Conservation (phyloP, 1,284 basidiomycete species). For the Ganoderma sinense region DNA sequence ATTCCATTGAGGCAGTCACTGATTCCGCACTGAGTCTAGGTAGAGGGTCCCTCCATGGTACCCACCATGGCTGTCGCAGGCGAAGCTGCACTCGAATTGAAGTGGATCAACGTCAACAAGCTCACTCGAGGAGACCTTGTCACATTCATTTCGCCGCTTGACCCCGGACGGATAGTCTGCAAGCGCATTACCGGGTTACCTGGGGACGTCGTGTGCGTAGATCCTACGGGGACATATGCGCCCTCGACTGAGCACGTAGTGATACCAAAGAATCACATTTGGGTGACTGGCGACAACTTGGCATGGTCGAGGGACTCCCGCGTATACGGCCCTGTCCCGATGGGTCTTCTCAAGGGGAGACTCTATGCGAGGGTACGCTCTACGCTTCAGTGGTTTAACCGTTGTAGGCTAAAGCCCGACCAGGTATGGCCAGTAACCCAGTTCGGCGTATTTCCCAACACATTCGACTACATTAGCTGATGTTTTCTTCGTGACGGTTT, state of each 20-base stretch:
- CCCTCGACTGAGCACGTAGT: conserved; percentile 74
- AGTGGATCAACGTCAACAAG: conserved; percentile 60
- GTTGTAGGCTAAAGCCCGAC: not conserved
- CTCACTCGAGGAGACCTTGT: conserved; percentile 85
- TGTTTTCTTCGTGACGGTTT: not conserved
- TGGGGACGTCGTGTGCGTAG: conserved; percentile 90
- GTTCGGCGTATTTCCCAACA: conserved; percentile 48
- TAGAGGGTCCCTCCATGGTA: conserved; percentile 85
- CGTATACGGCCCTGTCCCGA: conserved; percentile 90
- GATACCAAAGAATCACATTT: conserved; percentile 87
- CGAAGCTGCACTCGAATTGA: conserved; percentile 71
- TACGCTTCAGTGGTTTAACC: not conserved
- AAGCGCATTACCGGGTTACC: conserved; percentile 93
- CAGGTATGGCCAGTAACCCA: conserved; percentile 63
- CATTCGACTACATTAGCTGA: conserved; percentile 54
- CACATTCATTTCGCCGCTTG: conserved; percentile 77
- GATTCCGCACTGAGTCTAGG: conserved; percentile 35
- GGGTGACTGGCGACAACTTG: conserved; percentile 93
- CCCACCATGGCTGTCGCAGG: conserved; percentile 75
- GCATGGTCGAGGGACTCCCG: conserved; percentile 88
- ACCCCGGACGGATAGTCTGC: conserved; percentile 79
- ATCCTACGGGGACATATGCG: conserved; percentile 74
- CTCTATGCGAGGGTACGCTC: conserved; percentile 77
- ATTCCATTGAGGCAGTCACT: not conserved
- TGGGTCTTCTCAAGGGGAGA: conserved; percentile 82